Evolutionary conservation across 192 early-diverging fungal species (phyloP), one percentile per base, ranked within the genome.

Genomic region (Podila clonocystis): DNA sequence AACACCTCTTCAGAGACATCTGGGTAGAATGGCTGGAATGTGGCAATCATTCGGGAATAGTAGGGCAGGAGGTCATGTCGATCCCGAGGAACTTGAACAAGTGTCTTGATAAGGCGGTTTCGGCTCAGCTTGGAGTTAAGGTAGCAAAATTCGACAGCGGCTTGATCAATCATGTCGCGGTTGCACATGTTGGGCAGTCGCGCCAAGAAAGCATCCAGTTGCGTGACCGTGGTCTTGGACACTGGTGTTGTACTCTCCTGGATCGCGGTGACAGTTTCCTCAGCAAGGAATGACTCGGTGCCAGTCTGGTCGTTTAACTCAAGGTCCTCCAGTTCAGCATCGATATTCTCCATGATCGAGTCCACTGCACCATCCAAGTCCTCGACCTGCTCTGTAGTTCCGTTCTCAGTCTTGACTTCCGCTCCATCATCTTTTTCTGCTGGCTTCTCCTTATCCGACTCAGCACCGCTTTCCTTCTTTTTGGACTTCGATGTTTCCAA

Each of bases 81-180:
- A 34, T 91, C 85, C 19, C 96, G 90, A 26, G 95, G 94, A 12
- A 98, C 94, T 30, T 88, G 88, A 0, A 94, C 69, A 24, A 99
- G 78, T 1, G 91, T 84, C 85, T 90, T 90, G n/a, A 94, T 85
- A 12, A 99, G 85, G 48, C 88, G 88, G 20, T 90, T 94, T 50
- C 97, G 85, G 13, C 93, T 90, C 19, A 72, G 78, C 60, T 95
- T 96, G 38, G 86, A 91, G 84, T 98, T 99, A 11, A 96, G 75
- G 72, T 91, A 98, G 80, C 95, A 96, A 85, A 99, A 97, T 36
- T 98, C 94, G 45, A 97, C 89, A 0, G 98, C 96, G 5, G 94
- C 83, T 70, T 94, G 89, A 83, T 99, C 97, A 41, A 96, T 94
- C 49, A 93, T 86, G 48, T 94, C 94, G 12, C 93, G 90, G 69